Conservation (phyloP, 352 stramenopile genomes). For the Phytopythium ostracodes region DNA sequence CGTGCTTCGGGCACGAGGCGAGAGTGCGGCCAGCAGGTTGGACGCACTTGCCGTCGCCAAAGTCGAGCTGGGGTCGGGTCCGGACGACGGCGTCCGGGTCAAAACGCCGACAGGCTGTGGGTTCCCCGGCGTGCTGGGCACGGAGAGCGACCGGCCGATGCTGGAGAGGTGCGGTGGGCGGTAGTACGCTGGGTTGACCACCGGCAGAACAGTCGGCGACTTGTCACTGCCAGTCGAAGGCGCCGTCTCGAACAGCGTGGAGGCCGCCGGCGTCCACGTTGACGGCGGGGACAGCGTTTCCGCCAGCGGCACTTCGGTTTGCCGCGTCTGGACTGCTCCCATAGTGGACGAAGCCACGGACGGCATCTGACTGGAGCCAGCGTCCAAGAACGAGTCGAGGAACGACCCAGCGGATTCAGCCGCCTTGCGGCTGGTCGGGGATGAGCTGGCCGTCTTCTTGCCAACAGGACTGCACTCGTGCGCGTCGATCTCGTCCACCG, state of each 20-base stretch:
- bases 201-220: background rate
- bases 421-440: slow-evolving; percentile 1
- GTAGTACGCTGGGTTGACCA: background rate
- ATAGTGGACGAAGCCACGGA: background rate
- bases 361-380: background rate
- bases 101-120: background rate
- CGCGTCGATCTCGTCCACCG: slow-evolving; percentile 55
- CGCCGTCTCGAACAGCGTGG: background rate
- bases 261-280: background rate
- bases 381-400: slow-evolving; percentile 38
- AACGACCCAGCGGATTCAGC: slow-evolving; percentile 19
- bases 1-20: background rate
- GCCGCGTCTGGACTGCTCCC: background rate
- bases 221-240: background rate
- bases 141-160: slow-evolving; percentile 19
- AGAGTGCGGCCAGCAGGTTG: slow-evolving; percentile 1
- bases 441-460: background rate
- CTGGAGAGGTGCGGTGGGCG: background rate
- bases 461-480: slow-evolving; percentile 45
- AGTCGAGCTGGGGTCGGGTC: background rate
- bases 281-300: background rate
- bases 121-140: slow-evolving; percentile 7
- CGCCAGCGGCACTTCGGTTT: background rate
- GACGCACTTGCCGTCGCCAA: slow-evolving; percentile 3
- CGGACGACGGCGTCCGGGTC: background rate